Evolutionary conservation across 2,329 filamentous ascomycete species (phyloP).

Genomic region (Fusarium scirpi): DNA sequence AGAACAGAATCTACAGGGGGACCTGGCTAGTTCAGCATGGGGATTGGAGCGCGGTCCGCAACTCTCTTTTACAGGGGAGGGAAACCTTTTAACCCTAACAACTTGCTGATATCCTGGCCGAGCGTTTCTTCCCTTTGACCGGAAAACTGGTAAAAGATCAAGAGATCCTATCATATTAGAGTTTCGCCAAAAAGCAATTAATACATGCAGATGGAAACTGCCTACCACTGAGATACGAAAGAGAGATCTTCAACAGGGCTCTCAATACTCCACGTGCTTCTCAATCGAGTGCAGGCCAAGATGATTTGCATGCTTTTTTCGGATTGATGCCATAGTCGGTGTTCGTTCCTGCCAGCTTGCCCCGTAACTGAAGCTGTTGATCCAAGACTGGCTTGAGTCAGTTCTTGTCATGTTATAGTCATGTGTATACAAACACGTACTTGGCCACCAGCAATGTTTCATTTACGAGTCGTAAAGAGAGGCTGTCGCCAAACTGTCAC

Average conservation of each 20-base stretch:
- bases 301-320: background rate
- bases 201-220: background rate
- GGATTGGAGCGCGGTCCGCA: background rate
- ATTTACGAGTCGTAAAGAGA: conserved; percentile 1
- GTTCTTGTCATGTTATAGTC: background rate
- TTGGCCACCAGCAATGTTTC: background rate
- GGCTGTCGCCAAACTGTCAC: background rate
- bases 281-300: background rate
- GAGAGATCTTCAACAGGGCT: background rate
- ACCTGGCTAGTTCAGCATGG: background rate
- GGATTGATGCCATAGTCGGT: background rate
- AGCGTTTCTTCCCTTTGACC: background rate
- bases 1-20: background rate
- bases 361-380: background rate
- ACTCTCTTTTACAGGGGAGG: background rate
- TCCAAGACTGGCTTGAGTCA: background rate
- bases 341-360: background rate
- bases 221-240: background rate
- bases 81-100: background rate
- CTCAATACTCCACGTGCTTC: background rate
- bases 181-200: background rate
- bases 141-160: background rate
- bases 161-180: background rate
- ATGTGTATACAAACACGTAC: background rate
- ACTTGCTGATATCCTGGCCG: background rate